Evolutionary conservation across 2,329 filamentous ascomycete genomes (phyloP), one percentile per base, ranked within the genome.

Genomic region (Aspergillus ochraceus): DNA sequence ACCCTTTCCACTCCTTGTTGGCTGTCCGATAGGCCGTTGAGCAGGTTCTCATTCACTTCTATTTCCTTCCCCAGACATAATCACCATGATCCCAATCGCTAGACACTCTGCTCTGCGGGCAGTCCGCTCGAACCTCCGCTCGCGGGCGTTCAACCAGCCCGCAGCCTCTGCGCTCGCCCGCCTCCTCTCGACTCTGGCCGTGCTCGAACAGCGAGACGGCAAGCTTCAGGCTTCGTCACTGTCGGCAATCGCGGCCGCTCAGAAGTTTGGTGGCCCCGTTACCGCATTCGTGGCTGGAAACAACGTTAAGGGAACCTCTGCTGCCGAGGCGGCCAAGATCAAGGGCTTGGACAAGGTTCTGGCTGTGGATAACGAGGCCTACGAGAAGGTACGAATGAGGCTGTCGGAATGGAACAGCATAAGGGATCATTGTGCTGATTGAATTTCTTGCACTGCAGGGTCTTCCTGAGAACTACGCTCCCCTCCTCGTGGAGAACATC

Each of bases 381-480:
- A 99, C 73, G 93, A 98, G 72, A 96, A 93, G 87, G 92, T 93
- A 70, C 26, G 26, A 4, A 29, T 14, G 53, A 46, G 32, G 26
- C 29, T 9, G 22, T 26, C 39, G 24, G 11, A 39, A 24, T n/a
- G 49, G 46, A 12, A 4, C 3, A 11, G 14, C 20, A 4, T 14
- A n/a, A 36, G 47, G 14, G 22, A 26, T 22, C 11, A 6, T 22
- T 19, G 42, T 52, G 67, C 63, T 61, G 32, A 53, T 54, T 39
- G 14, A 4, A 24, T 52, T 42, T 5, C 36, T 14, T 49, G 29
- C 12, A n/a, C n/a, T 17, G 47, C 66, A 92, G 91, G 92, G 92
- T 53, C 85, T 99, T 2, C 88, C 95, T 55, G 95, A 99, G 80
- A 97, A 91, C 82, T 98, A 86, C 73, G 95, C 94, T n/a, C 90